Evolutionary conservation across 305 asterid genomes (phyloP), one percentile per base, ranked within the genome.

Genomic region (Stenogyne calaminthoides): DNA sequence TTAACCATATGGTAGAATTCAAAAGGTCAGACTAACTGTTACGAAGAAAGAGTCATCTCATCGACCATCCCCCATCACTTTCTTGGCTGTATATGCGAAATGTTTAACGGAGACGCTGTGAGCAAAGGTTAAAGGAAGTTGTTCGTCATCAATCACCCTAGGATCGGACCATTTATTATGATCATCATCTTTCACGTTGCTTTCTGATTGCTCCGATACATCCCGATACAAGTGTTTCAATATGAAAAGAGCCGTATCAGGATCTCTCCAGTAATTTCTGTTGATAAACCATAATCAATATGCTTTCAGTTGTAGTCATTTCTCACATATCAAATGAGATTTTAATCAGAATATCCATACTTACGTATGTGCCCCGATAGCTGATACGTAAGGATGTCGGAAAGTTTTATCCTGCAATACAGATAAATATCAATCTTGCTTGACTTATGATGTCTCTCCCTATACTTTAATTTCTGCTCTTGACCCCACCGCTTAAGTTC

Each of bases 261-360:
- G 72, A 73, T 95, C 98, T 71, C 96, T 87, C 98, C 99, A 95
- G 78, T 95, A 95, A 82, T 91, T 95, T 72, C 99, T 95, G 88
- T 65, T 14, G 14, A 78, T 27, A 40, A 80, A 65, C 52, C 64
- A 70, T 12, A 47, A 69, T 69, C 58, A 25, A 5, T 29, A 63
- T 16, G 14, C 54, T 51, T 29, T 25, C 56, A 37, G 51, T 19
- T 76, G 11, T 7, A 18, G 58, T 58, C 4, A 9, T 47, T 60
- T 68, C 36, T 64, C 62, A 47, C 15, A 72, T 8, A 40, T 22
- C 29, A 39, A 58, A 65, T 36, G 42, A 32, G 47, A 42, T 63
- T 63, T 34, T 19, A 29, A 67, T 15, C 9, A 12, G 56, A 75
- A 36, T 10, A 19, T 5, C 44, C 80, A 75, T 59, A 81, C 99